A percentile compares a stretch with the other conserved stretches of the same genome.
Conservation (phyloP, 805 yeast genomes). For the Zygotorulaspora chibaensis region DNA sequence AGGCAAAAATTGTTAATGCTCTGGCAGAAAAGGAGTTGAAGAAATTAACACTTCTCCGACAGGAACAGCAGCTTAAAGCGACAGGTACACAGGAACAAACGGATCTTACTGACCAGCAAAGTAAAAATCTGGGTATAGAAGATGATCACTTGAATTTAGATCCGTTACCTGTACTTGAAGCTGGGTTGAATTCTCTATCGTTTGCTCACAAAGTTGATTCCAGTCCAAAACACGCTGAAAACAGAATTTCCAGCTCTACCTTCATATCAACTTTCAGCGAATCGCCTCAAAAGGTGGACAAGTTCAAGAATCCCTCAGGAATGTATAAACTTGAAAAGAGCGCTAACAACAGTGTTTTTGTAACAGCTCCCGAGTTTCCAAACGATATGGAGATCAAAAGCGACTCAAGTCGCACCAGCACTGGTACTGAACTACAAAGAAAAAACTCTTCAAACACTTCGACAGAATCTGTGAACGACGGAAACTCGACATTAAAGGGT, state of each 20-base stretch:
- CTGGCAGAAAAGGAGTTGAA: slow-evolving; percentile 5
- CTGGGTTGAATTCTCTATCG: slow-evolving; percentile 19
- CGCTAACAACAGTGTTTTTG: slow-evolving; percentile 23
- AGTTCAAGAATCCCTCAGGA: slow-evolving; percentile 23
- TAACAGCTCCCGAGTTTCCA: slow-evolving; percentile 31
- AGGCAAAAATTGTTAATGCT: slow-evolving; percentile 6
- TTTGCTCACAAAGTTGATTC: slow-evolving; percentile 7
- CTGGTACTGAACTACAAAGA: not conserved
- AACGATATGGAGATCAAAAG: not conserved
- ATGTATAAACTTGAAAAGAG: slow-evolving; percentile 28
- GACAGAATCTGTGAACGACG: slow-evolving; percentile 1
- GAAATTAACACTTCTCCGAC: slow-evolving; percentile 2
- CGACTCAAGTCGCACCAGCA: not conserved
- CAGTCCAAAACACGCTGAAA: slow-evolving; percentile 1
- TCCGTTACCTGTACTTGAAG: slow-evolving; percentile 21
- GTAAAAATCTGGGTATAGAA: slow-evolving; percentile 4
- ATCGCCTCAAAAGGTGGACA: slow-evolving; percentile 21
- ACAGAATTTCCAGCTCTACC: slow-evolving; percentile 23
- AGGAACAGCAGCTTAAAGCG: slow-evolving; percentile 8
- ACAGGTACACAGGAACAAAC: not conserved
- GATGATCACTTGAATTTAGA: slow-evolving; percentile 15
- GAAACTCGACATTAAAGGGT: slow-evolving; percentile 3
- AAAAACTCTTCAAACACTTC: slow-evolving; percentile 1
- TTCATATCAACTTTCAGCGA: slow-evolving; percentile 27
- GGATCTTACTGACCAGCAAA: slow-evolving; percentile 2